Evolutionary conservation across 345 rosid genomes (phyloP), one percentile per base, ranked within the genome.

Genomic region (Mangifera indica): DNA sequence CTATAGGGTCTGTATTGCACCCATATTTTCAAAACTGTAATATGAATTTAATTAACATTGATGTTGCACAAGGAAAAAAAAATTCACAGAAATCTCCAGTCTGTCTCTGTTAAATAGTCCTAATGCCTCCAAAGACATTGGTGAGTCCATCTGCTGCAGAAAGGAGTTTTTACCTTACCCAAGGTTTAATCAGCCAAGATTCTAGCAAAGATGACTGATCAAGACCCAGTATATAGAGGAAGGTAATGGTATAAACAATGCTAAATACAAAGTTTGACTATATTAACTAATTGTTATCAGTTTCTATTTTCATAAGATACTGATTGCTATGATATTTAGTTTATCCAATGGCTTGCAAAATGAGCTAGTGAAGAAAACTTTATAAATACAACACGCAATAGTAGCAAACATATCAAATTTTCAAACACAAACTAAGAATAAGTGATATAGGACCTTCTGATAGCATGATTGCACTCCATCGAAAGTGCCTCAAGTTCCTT

Each of bases 391-490:
- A 25, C 56, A 65, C 9, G 17, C 17, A 15, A 40, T 7, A 37
- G 0, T 12, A 34, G 25, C 18, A 64, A 3, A 17, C 8, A 46
- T 17, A 46, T 26, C 25, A 21, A 2, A 34, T 34, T 46, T 65
- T 64, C 12, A 49, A 49, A 22, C 32, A 24, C 8, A 48, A 48
- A 3, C 2, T 6, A 22, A 18, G 22, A n/a, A 6, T 48, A 14
- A 52, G 25, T 44, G 1, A 70, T 5, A 25, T n/a, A 63, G 44
- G 63, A 90, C 96, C 91, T 94, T 71, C 86, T 85, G 17, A 84
- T 74, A 52, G 91, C 81, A 80, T 86, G 94, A 84, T 92, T 95
- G 81, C 93, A 89, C 42, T 89, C 91, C 77, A 89, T 85, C 14
- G 89, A 76, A 55, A 89, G 84, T 1, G 84, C 77, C 71, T 85